Base-by-base conservation (phyloP, 2,329 filamentous ascomycete species). In the Botrytis hyacinthi region DNA sequence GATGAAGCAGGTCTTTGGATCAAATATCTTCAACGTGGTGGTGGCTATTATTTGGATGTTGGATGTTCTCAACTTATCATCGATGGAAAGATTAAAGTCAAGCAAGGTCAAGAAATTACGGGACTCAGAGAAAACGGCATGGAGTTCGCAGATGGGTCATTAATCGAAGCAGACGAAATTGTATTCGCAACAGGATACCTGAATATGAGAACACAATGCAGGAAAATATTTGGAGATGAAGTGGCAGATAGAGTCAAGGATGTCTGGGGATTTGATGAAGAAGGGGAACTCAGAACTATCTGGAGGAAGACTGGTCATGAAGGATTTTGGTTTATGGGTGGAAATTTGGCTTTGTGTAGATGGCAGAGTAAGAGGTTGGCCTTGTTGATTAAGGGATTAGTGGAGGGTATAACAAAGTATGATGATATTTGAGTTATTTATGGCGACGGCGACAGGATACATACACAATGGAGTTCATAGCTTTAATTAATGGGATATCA, bases 21-120 rank as follows among this genome's bases (percentile, higher is more conserved):
- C 29, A 90, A 90, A 79, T 91, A 91, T 78, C 83, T 88, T 70
- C 86, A 88, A 76, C 85, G 87, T 12, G 88, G 88, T 20, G 87
- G 87, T 2, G 87, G 87, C 0, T 88, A 88, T 75, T 89, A 88
- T 76, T 85, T 89, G 73, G 86, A 89, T 73, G 86, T 88, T 12
- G 87, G 87, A 1, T 84, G 83, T 16, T 85, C 84, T 16, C 80
- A 85, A 76, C 81, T 88, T n/a, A 87, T 89, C 72, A 59, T 74
- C 42, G 84, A 87, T 51, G 85, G 87, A 6, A 87, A 87, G 76
- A 85, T 89, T 75, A 86, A 85, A 67, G 79, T 89, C n/a, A 84
- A 85, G 70, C 83, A 84, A 72, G 84, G 82, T 18, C 83, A 82
- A 3, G 85, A 85, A 4, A 86, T 88, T 72, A 77, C 80, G 1